A percentile compares a stretch with the other conserved stretches of the same genome.
These are phyloP conservation scores for Globisporangium takayamanum DNA, from an alignment of 352 stramenopile genomes.

Conservation along the genomic window DNA sequence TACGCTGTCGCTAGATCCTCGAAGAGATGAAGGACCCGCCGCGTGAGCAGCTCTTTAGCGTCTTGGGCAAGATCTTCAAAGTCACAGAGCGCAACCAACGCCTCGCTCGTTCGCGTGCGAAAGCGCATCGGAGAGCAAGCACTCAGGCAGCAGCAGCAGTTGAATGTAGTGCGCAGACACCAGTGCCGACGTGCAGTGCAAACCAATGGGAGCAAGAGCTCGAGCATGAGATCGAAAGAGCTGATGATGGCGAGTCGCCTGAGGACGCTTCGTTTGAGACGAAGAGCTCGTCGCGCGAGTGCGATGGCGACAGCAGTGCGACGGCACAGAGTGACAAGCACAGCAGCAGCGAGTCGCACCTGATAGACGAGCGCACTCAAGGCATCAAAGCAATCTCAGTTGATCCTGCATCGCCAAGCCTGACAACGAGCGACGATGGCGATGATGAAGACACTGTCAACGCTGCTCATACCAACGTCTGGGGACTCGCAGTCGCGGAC, in stretches of 20 bases:
- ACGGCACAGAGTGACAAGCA: no score
- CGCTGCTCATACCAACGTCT: not conserved
- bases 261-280: no score
- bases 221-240: not conserved
- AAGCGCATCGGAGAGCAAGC: not conserved
- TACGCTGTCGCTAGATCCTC: constrained; percentile 37
- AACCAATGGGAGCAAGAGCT: not conserved
- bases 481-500: not conserved
- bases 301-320: no score
- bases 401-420: no score
- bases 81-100: constrained; percentile 58
- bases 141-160: not conserved
- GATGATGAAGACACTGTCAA: not conserved
- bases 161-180: no score
- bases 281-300: no score
- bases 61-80: constrained; percentile 72
- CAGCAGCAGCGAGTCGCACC: no score
- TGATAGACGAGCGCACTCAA: no score
- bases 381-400: no score
- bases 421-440: not conserved
- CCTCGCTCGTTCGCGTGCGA: constrained; percentile 1
- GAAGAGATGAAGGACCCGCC: constrained; percentile 62
- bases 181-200: not conserved
- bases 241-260: no score
- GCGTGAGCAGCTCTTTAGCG: constrained; percentile 62